These are phyloP conservation scores for Cordyceps farinosa DNA, from an alignment of 2,329 filamentous ascomycete species.

Conservation along the genomic window DNA sequence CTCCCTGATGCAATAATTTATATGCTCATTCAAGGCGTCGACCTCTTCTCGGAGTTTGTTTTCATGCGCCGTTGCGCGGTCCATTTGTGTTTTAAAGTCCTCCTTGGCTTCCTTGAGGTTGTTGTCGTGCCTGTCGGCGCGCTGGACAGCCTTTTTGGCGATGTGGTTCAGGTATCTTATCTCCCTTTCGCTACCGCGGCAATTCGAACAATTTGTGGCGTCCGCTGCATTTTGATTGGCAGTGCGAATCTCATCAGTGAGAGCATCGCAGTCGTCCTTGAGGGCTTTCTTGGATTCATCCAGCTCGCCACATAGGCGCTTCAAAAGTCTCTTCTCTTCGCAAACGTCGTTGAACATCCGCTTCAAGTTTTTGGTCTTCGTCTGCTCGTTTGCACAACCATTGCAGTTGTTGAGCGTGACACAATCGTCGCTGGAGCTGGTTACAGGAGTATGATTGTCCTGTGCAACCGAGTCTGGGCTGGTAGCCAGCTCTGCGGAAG, in stretches of 20 bases:
- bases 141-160: not conserved
- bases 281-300: not conserved
- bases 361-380: not conserved
- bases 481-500: too few relatives aligned
- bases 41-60: not conserved
- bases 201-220: too few relatives aligned
- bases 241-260: too few relatives aligned
- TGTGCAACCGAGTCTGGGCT: not conserved
- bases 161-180: not conserved
- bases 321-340: not conserved
- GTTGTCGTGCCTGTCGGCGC: not conserved
- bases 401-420: not conserved
- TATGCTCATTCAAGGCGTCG: not conserved
- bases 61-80: not conserved
- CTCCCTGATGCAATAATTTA: not conserved
- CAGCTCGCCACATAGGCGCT: not conserved
- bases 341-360: not conserved
- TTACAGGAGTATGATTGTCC: not conserved
- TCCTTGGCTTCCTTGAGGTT: not conserved
- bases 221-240: too few relatives aligned
- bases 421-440: not conserved
- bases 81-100: too few relatives aligned
- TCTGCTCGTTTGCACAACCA: not conserved
- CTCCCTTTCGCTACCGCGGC: not conserved
- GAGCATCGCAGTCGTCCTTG: not conserved